Conservation (phyloP, 192 early-diverging fungal genomes). For the Coemansia sp. region DNA sequence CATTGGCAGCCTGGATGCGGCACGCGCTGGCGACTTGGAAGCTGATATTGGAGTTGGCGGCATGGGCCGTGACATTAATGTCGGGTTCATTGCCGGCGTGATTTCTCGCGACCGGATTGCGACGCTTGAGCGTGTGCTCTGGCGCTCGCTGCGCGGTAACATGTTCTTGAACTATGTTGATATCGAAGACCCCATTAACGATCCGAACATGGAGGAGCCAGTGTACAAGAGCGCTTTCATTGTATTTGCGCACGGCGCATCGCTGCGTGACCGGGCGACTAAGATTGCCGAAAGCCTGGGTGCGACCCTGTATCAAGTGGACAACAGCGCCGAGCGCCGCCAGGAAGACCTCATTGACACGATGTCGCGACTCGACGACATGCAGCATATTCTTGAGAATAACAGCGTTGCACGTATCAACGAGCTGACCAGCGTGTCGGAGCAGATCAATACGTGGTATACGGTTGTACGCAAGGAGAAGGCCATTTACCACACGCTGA, state of each 20-base stretch:
- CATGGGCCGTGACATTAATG: conserved; percentile 52
- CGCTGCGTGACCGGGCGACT: conserved; percentile 83
- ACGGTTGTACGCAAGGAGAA: conserved; percentile 96
- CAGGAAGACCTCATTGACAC: conserved; percentile 79
- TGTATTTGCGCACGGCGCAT: conserved; percentile 95
- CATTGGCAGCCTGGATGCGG: conserved; percentile 51
- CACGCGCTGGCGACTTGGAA: conserved; percentile 26
- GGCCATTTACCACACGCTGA: conserved; percentile 95
- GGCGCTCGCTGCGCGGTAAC: conserved; percentile 96
- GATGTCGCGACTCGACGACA: conserved; percentile 83
- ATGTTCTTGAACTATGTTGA: conserved; percentile 94
- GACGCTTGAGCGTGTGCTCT: conserved; percentile 94
- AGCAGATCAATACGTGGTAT: conserved; percentile 85
- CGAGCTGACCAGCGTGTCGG: conserved; percentile 84
- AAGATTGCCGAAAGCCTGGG: conserved; percentile 96
- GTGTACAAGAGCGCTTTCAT: conserved; percentile 97
- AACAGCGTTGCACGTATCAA: conserved; percentile 79
- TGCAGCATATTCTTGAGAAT: conserved; percentile 78
- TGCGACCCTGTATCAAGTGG: conserved; percentile 90
- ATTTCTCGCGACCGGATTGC: conserved; percentile 79
- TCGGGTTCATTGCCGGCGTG: conserved; percentile 94
- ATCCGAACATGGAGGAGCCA: conserved; percentile 83
- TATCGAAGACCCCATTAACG: conserved; percentile 91
- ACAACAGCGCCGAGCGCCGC: conserved; percentile 80
- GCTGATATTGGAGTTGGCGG: conserved; percentile 36